Evolutionary conservation across 2,329 filamentous ascomycete genomes (phyloP).

Genomic region (Epichloe sibirici): DNA sequence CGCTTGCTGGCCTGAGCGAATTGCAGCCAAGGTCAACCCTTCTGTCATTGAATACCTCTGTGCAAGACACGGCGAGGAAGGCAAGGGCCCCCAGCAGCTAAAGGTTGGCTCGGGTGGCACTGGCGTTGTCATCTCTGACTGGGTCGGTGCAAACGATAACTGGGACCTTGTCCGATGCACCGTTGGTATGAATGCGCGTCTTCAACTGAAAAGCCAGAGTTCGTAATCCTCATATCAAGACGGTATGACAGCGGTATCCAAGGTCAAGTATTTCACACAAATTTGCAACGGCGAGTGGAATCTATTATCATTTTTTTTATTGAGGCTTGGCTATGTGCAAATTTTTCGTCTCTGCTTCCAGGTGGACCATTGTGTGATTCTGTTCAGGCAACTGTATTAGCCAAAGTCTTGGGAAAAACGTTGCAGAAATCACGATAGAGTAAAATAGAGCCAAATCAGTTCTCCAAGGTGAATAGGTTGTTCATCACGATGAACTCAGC

Average conservation of each 20-base stretch:
- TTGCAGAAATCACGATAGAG: background rate
- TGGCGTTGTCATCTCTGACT: slow-evolving; percentile 85
- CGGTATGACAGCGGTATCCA: background rate
- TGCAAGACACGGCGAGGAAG: slow-evolving; percentile 39
- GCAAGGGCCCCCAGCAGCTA: slow-evolving; percentile 35
- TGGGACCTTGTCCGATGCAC: slow-evolving; percentile 85
- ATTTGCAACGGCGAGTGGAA: background rate
- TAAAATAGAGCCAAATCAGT: slow-evolving; percentile 31
- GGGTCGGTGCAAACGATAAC: slow-evolving; percentile 75
- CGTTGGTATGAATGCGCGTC: slow-evolving; percentile 76
- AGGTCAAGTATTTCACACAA: background rate
- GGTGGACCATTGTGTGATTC: background rate
- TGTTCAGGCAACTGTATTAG: background rate
- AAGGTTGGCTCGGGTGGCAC: slow-evolving; percentile 61
- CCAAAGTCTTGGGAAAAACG: background rate
- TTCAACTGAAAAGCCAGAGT: slow-evolving; percentile 35
- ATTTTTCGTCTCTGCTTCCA: background rate
- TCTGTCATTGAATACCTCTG: slow-evolving; percentile 54
- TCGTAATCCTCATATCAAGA: background rate
- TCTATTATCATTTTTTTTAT: background rate
- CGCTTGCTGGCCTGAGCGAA: slow-evolving; percentile 84
- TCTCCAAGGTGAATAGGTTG: slow-evolving; percentile 46
- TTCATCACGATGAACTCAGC: slow-evolving; percentile 47
- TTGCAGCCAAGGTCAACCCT: slow-evolving; percentile 80
- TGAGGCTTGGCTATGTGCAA: background rate